Evolutionary conservation across 176 grass and related monocot species (phyloP).

Genomic region (Puya raimondii): DNA sequence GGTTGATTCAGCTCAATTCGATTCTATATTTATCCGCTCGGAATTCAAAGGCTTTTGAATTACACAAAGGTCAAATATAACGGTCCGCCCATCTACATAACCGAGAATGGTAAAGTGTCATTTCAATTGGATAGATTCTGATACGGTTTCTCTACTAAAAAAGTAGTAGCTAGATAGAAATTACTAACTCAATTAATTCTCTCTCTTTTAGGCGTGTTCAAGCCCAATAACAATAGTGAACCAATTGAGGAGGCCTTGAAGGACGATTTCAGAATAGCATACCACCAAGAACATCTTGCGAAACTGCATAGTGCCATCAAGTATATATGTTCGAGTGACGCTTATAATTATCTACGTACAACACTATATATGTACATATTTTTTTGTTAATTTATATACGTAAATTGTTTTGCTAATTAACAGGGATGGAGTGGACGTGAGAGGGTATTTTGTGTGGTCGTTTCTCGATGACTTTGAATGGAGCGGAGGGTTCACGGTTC

Average conservation of each 20-base stretch:
- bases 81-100: conserved; percentile 37
- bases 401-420: not conserved
- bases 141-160: conserved; percentile 2
- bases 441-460: conserved; percentile 54
- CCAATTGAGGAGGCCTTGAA: conserved; percentile 28
- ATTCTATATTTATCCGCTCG: conserved; percentile 33
- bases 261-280: conserved; percentile 33
- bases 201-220: conserved; percentile 12
- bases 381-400: not conserved
- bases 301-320: conserved; percentile 33
- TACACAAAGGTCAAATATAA: conserved; percentile 28
- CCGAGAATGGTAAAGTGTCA: conserved; percentile 23
- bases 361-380: not conserved
- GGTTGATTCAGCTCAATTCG: conserved; percentile 5
- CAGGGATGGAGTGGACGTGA: conserved; percentile 44
- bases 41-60: conserved; percentile 22
- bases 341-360: not conserved
- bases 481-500: conserved; percentile 32
- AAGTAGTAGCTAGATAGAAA: conserved; percentile 29
- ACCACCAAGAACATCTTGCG: conserved; percentile 34
- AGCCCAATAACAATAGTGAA: conserved; percentile 27
- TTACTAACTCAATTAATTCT: not conserved
- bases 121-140: not conserved
- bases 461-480: conserved; percentile 77
- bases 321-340: conserved; percentile 7